These are phyloP conservation scores for Sclerotinia nivalis DNA, from an alignment of 2,329 filamentous ascomycete genomes.

Conservation along the genomic window DNA sequence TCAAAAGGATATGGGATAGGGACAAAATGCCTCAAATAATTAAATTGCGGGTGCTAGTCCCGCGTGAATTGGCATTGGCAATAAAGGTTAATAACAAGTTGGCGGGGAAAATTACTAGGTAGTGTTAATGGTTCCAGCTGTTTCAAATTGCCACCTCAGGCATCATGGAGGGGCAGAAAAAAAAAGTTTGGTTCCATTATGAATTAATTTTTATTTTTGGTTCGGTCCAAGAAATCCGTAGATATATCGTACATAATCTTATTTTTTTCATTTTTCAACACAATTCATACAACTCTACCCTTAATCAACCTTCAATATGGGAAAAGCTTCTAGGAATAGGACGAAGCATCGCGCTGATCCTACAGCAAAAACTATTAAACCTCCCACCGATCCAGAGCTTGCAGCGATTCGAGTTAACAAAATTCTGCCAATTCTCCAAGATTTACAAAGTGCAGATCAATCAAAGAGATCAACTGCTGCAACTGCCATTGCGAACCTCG, in stretches of 20 bases:
- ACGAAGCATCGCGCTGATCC: slow-evolving; percentile 55
- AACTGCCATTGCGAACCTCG: slow-evolving; percentile 59
- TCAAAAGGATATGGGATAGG: background rate
- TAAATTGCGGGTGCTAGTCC: background rate
- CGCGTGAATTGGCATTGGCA: background rate
- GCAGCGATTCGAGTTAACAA: slow-evolving; percentile 62
- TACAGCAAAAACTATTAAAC: slow-evolving; percentile 58
- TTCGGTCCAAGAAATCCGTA: background rate
- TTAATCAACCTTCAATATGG: slow-evolving; percentile 48
- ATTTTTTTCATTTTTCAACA: background rate
- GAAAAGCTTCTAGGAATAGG: slow-evolving; percentile 58
- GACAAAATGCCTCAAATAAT: slow-evolving; percentile 17
- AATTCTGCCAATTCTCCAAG: slow-evolving; percentile 62
- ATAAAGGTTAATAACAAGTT: background rate
- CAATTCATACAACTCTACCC: background rate
- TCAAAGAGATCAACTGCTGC: slow-evolving; percentile 62
- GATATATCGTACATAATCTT: background rate
- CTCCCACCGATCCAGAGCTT: slow-evolving; percentile 63
- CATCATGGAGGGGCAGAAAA: slow-evolving; percentile 15
- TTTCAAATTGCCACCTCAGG: background rate
- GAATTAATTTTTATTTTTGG: background rate
- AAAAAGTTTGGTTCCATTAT: background rate
- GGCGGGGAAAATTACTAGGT: background rate
- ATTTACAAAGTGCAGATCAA: slow-evolving; percentile 59
- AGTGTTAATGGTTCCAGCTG: background rate